Evolutionary conservation across 371 early-diverging fungal species (phyloP), one percentile per base, ranked within the genome.

Genomic region (Haplosporangium sp.): DNA sequence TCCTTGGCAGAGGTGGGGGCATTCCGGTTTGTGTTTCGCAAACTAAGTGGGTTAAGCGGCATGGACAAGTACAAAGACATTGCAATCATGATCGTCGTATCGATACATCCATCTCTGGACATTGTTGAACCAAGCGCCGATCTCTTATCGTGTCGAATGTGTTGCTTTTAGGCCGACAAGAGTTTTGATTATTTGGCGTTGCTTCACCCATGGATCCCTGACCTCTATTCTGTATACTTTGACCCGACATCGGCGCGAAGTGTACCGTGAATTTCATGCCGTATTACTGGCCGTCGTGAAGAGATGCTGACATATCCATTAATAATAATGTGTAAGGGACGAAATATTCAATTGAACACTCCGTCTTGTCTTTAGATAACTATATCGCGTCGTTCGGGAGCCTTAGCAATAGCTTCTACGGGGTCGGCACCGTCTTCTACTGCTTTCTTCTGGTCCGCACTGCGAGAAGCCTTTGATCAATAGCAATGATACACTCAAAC

Each of bases 1-100:
- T 74, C 64, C 0, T 37, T 94, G 41, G 96, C 96, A 1, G 95
- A 95, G 62, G 91, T 93, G 2, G 94, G 94, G 4, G 92, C 95
- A 0, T 74, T 96, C 13, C 86, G 95, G 59, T 73, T 98, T 18
- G 98, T 97, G 80, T 94, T 95, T 75, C 91, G 93, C 45, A 84
- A 88, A 43, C 84, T 97, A 46, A 88, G 91, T 7, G 82, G 91
- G 36, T 82, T 94, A 42, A 92, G 93, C 0, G 85, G 86, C 1
- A 82, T 92, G 48, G 69, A 79, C 13, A 73, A 61, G 60, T 73
- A 61, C 58, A 13, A 9, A 23, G 14, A 48, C n/a, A 43, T 66
- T 13, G 72, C 92, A 88, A 21, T n/a, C n/a, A n/a, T n/a, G n/a
- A n/a, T n/a, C n/a, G n/a, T n/a, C n/a, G n/a, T n/a, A n/a, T n/a